Percentiles rank a stretch among this genome's conserved stretches.
phyloP scores from a whole-genome alignment of 1,284 basidiomycete genomes.

The Moniliophthora roreri region DNA sequence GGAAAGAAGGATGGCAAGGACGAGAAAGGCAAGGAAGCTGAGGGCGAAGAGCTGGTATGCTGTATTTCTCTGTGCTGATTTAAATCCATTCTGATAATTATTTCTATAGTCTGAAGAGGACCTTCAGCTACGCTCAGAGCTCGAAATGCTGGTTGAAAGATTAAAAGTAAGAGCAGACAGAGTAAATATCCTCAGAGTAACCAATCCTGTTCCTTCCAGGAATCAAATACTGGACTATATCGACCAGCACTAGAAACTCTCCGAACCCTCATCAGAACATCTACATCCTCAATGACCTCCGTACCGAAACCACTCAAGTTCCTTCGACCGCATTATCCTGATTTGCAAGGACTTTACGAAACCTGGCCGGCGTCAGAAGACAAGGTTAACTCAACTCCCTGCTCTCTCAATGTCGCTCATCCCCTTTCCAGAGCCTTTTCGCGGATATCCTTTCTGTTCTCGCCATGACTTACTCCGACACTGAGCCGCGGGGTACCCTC shows the following conservation, averaged over 20 bases:
- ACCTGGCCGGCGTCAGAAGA: slow-evolving; percentile 78
- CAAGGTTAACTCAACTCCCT: slow-evolving; percentile 52
- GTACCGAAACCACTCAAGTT: slow-evolving; percentile 99
- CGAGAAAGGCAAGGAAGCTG: slow-evolving; percentile 60
- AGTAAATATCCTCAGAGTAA: slow-evolving; percentile 87
- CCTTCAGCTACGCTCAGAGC: slow-evolving; percentile 88
- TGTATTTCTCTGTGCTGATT: slow-evolving; percentile 5
- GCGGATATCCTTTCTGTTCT: slow-evolving; percentile 99
- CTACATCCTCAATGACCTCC: slow-evolving; percentile 99
- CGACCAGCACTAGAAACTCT: slow-evolving; percentile 92
- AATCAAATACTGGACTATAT: slow-evolving; percentile 84
- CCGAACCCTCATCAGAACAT: slow-evolving; percentile 92
- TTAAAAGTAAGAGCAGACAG: slow-evolving; percentile 67
- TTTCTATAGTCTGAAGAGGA: slow-evolving; percentile 91
- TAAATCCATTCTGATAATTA: slow-evolving; percentile 15
- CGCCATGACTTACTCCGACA: slow-evolving; percentile 99
- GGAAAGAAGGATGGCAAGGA: slow-evolving; percentile 41
- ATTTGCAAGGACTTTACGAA: slow-evolving; percentile 81
- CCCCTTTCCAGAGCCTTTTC: slow-evolving; percentile 72
- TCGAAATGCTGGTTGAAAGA: slow-evolving; percentile 97
- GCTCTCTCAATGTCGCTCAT: slow-evolving; percentile 8
- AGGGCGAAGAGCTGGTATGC: slow-evolving; percentile 84
- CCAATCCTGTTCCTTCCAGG: slow-evolving; percentile 70
- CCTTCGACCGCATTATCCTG: slow-evolving; percentile 92
- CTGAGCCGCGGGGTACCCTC: slow-evolving; percentile 90